Percentiles rank a stretch among this genome's conserved stretches.
Conservation (phyloP, 2,329 filamentous ascomycete genomes). For the Colletotrichum gigasporum region DNA sequence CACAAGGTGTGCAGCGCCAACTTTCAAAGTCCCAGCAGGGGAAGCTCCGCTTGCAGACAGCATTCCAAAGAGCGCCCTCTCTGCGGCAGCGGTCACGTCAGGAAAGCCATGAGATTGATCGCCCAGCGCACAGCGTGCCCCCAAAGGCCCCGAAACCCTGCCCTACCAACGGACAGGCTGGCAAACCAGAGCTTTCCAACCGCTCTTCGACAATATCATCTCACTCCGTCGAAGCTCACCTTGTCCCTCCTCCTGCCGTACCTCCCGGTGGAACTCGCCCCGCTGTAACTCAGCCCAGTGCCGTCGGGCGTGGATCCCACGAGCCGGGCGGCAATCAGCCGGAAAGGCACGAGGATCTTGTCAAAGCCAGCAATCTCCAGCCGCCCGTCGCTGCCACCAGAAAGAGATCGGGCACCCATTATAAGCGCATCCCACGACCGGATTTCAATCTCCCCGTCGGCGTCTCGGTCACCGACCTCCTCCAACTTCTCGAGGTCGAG, state of each 20-base stretch:
- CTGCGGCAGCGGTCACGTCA: background rate
- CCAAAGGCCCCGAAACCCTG: background rate
- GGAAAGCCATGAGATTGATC: background rate
- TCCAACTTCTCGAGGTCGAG: constrained; percentile 24
- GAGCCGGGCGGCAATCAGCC: background rate
- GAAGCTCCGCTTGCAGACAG: constrained; percentile 19
- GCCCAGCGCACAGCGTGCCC: background rate
- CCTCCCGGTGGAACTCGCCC: background rate
- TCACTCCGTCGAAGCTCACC: no score
- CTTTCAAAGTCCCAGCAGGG: constrained; percentile 27
- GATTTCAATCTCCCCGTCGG: constrained; percentile 20
- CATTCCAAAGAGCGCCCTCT: constrained; percentile 10
- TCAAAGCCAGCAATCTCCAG: background rate
- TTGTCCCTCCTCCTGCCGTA: background rate
- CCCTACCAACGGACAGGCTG: background rate
- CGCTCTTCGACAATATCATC: no score
- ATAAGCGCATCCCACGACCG: constrained; percentile 21
- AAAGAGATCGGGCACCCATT: constrained; percentile 13
- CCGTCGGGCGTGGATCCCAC: background rate
- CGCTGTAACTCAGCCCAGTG: background rate
- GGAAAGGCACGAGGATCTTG: background rate
- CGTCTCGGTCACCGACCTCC: constrained; percentile 23
- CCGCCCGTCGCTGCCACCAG: background rate
- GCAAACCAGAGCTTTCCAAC: background rate
- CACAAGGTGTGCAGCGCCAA: constrained; percentile 1